phyloP scores from a whole-genome alignment of 2,329 filamentous ascomycete species.

The Epichloe coenophiala region DNA sequence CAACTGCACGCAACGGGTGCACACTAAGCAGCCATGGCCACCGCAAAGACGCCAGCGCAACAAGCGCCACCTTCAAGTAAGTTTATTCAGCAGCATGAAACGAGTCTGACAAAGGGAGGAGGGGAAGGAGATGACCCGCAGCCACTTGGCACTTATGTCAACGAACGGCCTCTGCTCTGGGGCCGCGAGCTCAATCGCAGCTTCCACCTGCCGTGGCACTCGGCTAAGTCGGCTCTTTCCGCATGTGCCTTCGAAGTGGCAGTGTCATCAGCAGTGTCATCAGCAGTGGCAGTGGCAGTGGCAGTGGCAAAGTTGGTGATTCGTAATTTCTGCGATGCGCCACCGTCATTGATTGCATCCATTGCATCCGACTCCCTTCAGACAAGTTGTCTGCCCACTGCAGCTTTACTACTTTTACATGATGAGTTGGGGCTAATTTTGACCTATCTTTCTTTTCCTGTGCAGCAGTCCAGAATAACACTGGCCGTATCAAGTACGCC shows the following conservation, averaged over 20 bases:
- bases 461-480: slow-evolving; percentile 7
- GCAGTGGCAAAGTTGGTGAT: not conserved
- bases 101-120: not conserved
- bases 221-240: not conserved
- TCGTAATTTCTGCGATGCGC: not conserved
- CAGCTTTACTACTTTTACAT: not conserved
- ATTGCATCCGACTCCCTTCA: not conserved
- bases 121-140: not conserved
- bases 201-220: no score
- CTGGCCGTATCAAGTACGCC: slow-evolving; percentile 52
- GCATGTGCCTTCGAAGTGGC: not conserved
- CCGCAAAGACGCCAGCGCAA: slow-evolving; percentile 6
- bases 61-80: slow-evolving; percentile 6
- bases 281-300: not conserved
- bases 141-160: not conserved
- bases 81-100: not conserved
- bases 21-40: not conserved
- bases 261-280: not conserved
- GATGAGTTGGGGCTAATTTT: not conserved
- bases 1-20: no score
- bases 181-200: not conserved
- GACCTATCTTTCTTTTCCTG: not conserved
- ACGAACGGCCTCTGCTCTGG: not conserved
- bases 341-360: not conserved
- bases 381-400: not conserved